These are phyloP conservation scores for Lactarius deliciosus DNA, from an alignment of 768 basidiomycete genomes.

Conservation along the genomic window DNA sequence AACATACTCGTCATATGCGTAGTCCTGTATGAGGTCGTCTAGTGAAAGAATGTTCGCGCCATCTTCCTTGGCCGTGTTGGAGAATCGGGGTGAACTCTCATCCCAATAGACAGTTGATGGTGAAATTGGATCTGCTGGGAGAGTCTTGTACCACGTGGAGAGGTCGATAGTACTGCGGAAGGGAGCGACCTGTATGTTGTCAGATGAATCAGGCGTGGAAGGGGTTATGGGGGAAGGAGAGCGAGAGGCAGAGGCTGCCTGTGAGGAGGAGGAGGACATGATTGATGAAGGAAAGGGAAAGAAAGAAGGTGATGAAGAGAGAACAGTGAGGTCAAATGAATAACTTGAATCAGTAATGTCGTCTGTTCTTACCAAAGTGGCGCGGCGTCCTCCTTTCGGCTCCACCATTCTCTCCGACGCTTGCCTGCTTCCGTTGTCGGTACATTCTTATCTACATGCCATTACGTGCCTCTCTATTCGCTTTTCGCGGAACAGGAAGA, in stretches of 20 bases:
- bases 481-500: background rate
- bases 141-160: conserved; percentile 57
- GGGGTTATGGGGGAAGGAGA: conserved; percentile 73
- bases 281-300: conserved; percentile 22
- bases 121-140: conserved; percentile 43
- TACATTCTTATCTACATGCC: background rate
- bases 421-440: background rate
- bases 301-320: background rate
- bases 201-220: conserved; percentile 62
- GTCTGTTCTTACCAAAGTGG: background rate
- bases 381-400: conserved; percentile 7
- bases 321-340: background rate
- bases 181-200: conserved; percentile 49
- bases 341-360: background rate
- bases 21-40: conserved; percentile 71
- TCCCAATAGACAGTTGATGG: conserved; percentile 44
- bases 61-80: conserved; percentile 47
- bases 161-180: conserved; percentile 55
- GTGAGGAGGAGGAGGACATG: conserved; percentile 57
- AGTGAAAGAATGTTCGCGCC: conserved; percentile 60
- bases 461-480: conserved; percentile 7
- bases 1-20: conserved; percentile 74
- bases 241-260: conserved; percentile 54
- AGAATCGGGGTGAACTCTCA: conserved; percentile 40
- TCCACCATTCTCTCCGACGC: conserved; percentile 20